phyloP scores from a whole-genome alignment of 2,329 filamentous ascomycete genomes.

The Colletotrichum neosansevieriae region DNA sequence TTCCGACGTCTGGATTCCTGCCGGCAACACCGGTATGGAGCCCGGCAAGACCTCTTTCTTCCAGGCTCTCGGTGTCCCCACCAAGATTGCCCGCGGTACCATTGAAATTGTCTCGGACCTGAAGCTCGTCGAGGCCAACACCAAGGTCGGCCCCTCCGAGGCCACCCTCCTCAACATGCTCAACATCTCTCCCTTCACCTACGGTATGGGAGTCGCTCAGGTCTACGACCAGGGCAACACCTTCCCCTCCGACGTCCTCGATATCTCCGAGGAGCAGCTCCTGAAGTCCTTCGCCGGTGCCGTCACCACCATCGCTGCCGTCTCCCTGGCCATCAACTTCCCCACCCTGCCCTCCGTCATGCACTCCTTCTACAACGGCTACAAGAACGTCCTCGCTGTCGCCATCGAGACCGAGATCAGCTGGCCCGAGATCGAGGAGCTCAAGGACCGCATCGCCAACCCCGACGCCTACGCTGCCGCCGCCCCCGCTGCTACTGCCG shows the following conservation, averaged over 20 bases:
- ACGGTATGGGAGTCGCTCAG: slow-evolving; percentile 96
- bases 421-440: slow-evolving; percentile 95
- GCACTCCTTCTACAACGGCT: slow-evolving; percentile 95
- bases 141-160: slow-evolving; percentile 98
- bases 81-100: slow-evolving; percentile 99
- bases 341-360: slow-evolving; percentile 96
- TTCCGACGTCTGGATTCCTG: slow-evolving; percentile 91
- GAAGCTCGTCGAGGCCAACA: slow-evolving; percentile 93
- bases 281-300: slow-evolving; percentile 84
- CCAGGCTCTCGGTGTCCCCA: slow-evolving; percentile 99
- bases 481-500: slow-evolving; percentile 74
- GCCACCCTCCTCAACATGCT: slow-evolving; percentile 99
- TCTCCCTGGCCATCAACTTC: slow-evolving; percentile 95
- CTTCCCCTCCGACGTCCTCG: slow-evolving; percentile 87
- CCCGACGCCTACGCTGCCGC: slow-evolving; percentile 93
- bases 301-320: slow-evolving; percentile 86
- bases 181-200: slow-evolving; percentile 99
- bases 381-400: slow-evolving; percentile 96
- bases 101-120: slow-evolving; percentile 99
- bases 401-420: slow-evolving; percentile 91
- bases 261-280: slow-evolving; percentile 95
- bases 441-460: slow-evolving; percentile 99
- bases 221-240: slow-evolving; percentile 98
- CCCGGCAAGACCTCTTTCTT: slow-evolving; percentile 99
- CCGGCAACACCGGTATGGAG: slow-evolving; percentile 99